phyloP scores from a whole-genome alignment of 495 filamentous ascomycete species.

The Penicillium fimorum region DNA sequence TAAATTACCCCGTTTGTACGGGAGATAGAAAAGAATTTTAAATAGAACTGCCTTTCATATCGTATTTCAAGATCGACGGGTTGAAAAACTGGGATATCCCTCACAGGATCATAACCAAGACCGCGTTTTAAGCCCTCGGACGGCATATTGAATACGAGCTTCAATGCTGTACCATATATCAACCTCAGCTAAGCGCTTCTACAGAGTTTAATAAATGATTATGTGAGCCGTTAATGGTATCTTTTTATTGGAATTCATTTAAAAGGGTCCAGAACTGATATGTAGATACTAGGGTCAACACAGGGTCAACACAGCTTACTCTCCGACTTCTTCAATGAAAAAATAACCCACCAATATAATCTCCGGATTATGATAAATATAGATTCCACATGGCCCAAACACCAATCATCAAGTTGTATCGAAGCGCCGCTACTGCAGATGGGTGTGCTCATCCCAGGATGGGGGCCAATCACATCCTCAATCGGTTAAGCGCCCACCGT shows the following conservation, averaged over 20 bases:
- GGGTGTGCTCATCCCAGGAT: slow-evolving; percentile 18
- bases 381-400: background rate
- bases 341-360: slow-evolving; percentile 1
- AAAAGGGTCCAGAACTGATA: background rate
- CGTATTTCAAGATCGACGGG: background rate
- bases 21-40: background rate
- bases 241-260: background rate
- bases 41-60: background rate
- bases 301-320: slow-evolving; percentile 4
- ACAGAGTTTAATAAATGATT: background rate
- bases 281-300: background rate
- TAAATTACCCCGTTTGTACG: background rate
- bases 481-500: slow-evolving; percentile 24
- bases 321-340: slow-evolving; percentile 5
- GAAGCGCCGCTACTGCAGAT: slow-evolving; percentile 25
- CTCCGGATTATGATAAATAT: slow-evolving; percentile 3
- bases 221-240: background rate
- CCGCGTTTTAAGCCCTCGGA: background rate
- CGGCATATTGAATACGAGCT: background rate
- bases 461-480: slow-evolving; percentile 24
- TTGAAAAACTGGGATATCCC: background rate
- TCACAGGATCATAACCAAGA: background rate
- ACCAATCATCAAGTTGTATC: slow-evolving; percentile 18
- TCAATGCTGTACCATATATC: background rate
- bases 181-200: background rate